Evolutionary conservation across 176 grass and related monocot species (phyloP).

Genomic region (Avena eriantha): DNA sequence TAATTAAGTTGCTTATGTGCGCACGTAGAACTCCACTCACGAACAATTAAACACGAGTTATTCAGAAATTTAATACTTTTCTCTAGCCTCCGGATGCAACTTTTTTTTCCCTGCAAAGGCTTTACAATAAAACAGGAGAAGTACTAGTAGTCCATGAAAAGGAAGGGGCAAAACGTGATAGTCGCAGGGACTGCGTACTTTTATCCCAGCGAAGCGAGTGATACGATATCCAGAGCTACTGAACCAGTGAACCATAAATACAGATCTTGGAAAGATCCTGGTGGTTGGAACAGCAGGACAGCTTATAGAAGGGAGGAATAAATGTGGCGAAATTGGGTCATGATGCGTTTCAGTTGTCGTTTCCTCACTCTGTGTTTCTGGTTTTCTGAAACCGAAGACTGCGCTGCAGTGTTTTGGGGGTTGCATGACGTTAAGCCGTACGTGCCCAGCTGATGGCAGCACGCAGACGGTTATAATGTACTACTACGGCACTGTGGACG

Average conservation of each 20-base stretch:
- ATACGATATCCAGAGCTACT: slow-evolving; percentile 15
- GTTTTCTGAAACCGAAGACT: slow-evolving; percentile 47
- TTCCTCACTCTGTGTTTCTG: slow-evolving; percentile 28
- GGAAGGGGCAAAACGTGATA: slow-evolving; percentile 15
- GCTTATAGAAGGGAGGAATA: slow-evolving; percentile 31
- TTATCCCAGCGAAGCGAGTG: neutral
- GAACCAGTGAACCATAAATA: neutral
- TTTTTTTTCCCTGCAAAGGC: neutral
- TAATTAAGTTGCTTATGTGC: neutral
- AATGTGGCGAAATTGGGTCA: slow-evolving; percentile 45
- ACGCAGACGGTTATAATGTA: slow-evolving; percentile 18
- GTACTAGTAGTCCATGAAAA: neutral
- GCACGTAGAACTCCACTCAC: neutral
- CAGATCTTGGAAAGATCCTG: neutral
- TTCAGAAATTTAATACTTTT: neutral
- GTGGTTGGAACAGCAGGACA: neutral
- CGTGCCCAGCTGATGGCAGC: neutral
- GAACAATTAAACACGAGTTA: neutral
- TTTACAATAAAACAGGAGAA: neutral
- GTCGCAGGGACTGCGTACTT: neutral
- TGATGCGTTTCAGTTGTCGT: slow-evolving; percentile 39
- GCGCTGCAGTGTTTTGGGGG: neutral
- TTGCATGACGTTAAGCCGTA: slow-evolving; percentile 32
- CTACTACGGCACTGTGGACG: neutral
- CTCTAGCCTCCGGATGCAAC: neutral